Base-by-base conservation (phyloP, 225 moss, liverwort and hornwort genomes). In the Physcomitrium patens region DNA sequence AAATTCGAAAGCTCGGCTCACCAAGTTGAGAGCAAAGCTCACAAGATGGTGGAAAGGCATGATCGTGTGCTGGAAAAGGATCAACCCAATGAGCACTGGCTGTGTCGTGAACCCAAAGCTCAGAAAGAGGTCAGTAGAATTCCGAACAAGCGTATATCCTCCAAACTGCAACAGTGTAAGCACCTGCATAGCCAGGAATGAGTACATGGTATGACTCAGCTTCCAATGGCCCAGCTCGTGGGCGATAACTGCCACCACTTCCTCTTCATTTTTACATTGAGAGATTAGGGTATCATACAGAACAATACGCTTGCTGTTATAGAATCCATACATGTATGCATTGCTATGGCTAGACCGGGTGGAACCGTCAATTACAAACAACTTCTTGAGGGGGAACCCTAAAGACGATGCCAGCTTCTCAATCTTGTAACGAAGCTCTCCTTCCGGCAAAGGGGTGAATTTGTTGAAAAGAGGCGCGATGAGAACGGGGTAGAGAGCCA, bases 141-240 rank as follows among this genome's bases (percentile, higher is more conserved):
- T 91, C 53, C 91, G 88, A 17, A 99, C 83, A 43, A 99, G 74
- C 5, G 99, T 92, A 51, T 95, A 99, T 46, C 99, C 99, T 70
- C 99, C 99, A 77, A 99, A 99, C 77, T 99, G 99, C 74, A 99
- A 75, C 60, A 99, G 73, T 28, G 95, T 95, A 9, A 99, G 83
- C 56, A 95, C 91, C 93, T 99, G 99, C 99, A 99, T 99, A 5
- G 94, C 99, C 49, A 99, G 48, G 55, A 95, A 99, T 15, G 99
- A 95, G 68, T 95, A 99, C 91, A 88, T 95, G 9, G 99, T 99
- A 67, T 99, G 99, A 73, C 93, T 99, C 61, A 99, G 87, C 81
- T 95, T 93, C 99, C 99, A 99, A 70, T 99, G 99, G 10, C 99
- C 99, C 77, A 99, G 77, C 81, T 99, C 99, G 51, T 99, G 99